Base-by-base conservation (phyloP, 495 filamentous ascomycete genomes). In the Podospora sp. region DNA sequence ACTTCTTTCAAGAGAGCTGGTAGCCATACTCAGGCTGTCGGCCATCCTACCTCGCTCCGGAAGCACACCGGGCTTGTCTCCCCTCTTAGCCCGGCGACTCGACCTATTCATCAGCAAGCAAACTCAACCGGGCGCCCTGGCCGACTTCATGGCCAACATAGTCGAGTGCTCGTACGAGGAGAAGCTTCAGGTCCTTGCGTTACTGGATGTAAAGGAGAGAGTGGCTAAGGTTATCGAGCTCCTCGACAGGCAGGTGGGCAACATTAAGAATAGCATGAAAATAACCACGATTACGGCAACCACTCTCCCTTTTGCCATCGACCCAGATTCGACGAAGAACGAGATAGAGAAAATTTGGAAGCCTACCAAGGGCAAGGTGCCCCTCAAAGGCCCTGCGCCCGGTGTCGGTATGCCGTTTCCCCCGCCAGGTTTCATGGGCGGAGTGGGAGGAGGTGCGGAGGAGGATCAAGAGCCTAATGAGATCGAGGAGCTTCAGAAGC, bases 91-190 rank as follows among this genome's bases (percentile, higher is more conserved):
- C 0, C 86, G 93, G 24, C 88, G 92, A 55, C 85, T 98, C 16
- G 92, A 97, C 75, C 75, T 93, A 7, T 93, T 92, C 72, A 96
- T 99, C 59, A 83, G 85, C 0, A 88, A 86, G 75, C 94, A 94
- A 67, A 89, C 90, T 60, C 91, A 97, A 64, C 93, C 95, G 5
- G 95, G 94, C 7, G 82, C 85, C 8, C 81, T 99, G n/a, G 95
- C 95, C 8, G 96, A 99, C 74, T 97, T 97, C 70, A 96, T 98
- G 92, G 88, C 91, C 8, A 94, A 95, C 76, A 86, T 97, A 26
- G 86, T 96, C 2, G 91, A 96, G 60, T 87, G 88, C 49, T 89
- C 90, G 18, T 87, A 94, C 66, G 91, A 97, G 73, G 95, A 99
- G 70, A 96, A 93, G 80, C 82, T 99, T 33, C 86, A 91, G 62